Conservation (phyloP, 2,329 filamentous ascomycete species). For the Fusarium subtropicale region DNA sequence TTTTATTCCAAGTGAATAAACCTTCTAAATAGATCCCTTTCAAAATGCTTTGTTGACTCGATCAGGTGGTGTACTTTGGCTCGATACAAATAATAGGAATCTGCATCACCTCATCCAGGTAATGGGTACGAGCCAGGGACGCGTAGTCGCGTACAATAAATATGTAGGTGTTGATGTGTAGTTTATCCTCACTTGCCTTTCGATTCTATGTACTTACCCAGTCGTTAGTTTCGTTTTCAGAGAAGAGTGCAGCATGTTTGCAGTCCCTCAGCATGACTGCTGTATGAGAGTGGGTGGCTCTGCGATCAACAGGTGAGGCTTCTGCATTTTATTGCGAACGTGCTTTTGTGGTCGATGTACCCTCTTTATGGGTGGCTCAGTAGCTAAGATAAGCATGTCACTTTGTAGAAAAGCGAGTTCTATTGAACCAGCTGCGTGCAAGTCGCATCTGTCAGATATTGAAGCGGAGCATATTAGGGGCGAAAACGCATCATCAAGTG, state of each 20-base stretch:
- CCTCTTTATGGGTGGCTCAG: background rate
- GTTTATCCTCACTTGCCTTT: background rate
- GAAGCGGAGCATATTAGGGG: background rate
- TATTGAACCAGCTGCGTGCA: background rate
- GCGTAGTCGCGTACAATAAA: background rate
- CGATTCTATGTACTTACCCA: too few species aligned
- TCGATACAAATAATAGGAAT: background rate
- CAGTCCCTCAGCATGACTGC: background rate
- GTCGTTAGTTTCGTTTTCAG: background rate
- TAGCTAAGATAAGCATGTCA: background rate
- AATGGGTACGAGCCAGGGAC: background rate
- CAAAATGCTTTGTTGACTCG: background rate
- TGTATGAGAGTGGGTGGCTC: background rate
- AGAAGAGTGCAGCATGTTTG: background rate
- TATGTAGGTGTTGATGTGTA: background rate
- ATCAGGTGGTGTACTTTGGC: background rate
- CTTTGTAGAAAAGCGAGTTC: background rate
- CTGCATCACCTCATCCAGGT: background rate
- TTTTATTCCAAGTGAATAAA: background rate
- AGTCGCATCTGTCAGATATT: slow-evolving; percentile 1
- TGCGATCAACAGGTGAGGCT: background rate
- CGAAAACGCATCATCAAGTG: background rate
- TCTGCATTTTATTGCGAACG: background rate
- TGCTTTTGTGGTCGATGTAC: background rate
- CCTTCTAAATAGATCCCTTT: background rate